phyloP scores from a whole-genome alignment of 371 early-diverging fungal species.

The Massospora cicadina region DNA sequence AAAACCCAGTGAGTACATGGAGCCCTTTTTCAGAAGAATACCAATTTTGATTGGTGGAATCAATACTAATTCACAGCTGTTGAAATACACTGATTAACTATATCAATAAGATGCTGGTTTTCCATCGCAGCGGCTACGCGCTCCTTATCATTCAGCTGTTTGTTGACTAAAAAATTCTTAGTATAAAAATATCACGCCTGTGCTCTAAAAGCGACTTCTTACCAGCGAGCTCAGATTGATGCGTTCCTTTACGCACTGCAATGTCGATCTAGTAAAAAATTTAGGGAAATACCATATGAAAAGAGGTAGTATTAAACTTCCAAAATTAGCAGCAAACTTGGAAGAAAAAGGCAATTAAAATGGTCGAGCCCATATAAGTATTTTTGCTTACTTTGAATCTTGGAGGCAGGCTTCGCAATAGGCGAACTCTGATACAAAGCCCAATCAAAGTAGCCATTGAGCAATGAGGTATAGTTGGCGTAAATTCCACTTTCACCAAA shows the following conservation, averaged over 20 bases:
- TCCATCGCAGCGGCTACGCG: slow-evolving; percentile 98
- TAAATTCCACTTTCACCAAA: slow-evolving; percentile 63
- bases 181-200: background rate
- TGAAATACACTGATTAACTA: slow-evolving; percentile 80
- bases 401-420: slow-evolving; percentile 68
- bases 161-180: slow-evolving; percentile 49
- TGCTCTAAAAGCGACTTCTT: background rate
- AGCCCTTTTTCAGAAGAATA: no score
- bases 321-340: slow-evolving; percentile 2
- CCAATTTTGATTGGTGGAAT: no score
- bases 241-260: slow-evolving; percentile 79
- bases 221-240: slow-evolving; percentile 79
- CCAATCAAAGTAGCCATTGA: slow-evolving; percentile 99
- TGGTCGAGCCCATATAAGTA: no score
- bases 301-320: background rate
- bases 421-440: slow-evolving; percentile 84
- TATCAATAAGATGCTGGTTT: slow-evolving; percentile 80
- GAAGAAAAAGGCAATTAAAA: no score
- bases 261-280: slow-evolving; percentile 49
- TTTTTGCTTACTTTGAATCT: slow-evolving; percentile 57
- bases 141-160: slow-evolving; percentile 99
- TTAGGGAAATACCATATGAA: background rate
- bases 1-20: no score
- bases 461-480: slow-evolving; percentile 99
- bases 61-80: slow-evolving; percentile 26